Conservation (phyloP, 805 yeast genomes). For the Monosporozyma aerobia region DNA sequence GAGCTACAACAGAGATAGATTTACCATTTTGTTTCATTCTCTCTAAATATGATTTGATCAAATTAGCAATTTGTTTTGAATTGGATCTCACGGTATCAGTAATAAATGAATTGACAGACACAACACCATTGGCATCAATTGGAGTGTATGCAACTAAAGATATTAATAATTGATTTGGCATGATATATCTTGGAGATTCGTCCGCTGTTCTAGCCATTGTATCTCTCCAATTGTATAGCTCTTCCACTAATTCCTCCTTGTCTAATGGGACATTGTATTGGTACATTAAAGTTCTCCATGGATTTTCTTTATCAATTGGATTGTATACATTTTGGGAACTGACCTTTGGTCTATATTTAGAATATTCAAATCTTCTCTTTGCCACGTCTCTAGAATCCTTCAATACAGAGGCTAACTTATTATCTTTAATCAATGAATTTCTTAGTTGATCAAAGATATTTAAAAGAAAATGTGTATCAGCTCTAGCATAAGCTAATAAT, state of each 20-base stretch:
- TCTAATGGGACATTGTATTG: slow-evolving; percentile 56
- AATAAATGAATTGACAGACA: slow-evolving; percentile 37
- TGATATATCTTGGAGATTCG: slow-evolving; percentile 73
- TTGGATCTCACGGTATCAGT: slow-evolving; percentile 50
- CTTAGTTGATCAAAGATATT: slow-evolving; percentile 70
- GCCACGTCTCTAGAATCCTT: slow-evolving; percentile 74
- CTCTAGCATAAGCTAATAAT: slow-evolving; percentile 79
- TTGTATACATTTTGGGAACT: slow-evolving; percentile 34
- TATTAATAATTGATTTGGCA: slow-evolving; percentile 72
- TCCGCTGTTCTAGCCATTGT: slow-evolving; percentile 60
- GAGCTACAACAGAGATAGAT: background rate
- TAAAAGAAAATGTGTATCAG: slow-evolving; percentile 88
- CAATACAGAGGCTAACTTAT: slow-evolving; percentile 52
- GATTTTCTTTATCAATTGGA: slow-evolving; percentile 47
- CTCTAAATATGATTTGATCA: slow-evolving; percentile 39
- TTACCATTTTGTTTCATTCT: slow-evolving; percentile 8
- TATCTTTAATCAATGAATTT: slow-evolving; percentile 45
- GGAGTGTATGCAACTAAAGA: slow-evolving; percentile 54
- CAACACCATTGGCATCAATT: slow-evolving; percentile 45
- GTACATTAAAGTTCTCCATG: slow-evolving; percentile 54
- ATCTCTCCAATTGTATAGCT: slow-evolving; percentile 79
- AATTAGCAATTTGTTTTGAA: slow-evolving; percentile 48
- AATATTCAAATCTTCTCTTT: slow-evolving; percentile 68
- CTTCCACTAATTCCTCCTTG: slow-evolving; percentile 47
- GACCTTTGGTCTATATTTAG: slow-evolving; percentile 45